These are phyloP conservation scores for Nevesoporus exiguus DNA, from an alignment of 768 basidiomycete species.

Conservation along the genomic window DNA sequence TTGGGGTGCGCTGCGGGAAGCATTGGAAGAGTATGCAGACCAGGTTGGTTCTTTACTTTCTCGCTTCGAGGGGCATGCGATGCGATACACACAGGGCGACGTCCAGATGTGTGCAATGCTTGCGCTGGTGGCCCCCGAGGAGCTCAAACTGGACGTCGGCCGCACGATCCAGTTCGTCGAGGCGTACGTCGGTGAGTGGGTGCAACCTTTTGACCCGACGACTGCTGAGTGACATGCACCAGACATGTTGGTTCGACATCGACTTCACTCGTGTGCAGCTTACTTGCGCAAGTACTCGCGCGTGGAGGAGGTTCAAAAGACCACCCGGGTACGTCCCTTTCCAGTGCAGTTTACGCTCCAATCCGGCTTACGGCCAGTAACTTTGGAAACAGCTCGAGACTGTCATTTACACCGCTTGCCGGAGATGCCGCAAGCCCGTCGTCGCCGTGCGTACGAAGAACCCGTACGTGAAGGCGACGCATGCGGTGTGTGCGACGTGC, in stretches of 20 bases:
- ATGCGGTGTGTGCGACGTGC: slow-evolving; percentile 59
- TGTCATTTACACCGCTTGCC: slow-evolving; percentile 65
- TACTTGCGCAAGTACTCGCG: slow-evolving; percentile 67
- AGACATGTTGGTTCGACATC: slow-evolving; percentile 65
- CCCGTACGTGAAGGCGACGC: slow-evolving; percentile 37
- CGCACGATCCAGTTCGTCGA: slow-evolving; percentile 57
- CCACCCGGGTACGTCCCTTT: slow-evolving; percentile 46
- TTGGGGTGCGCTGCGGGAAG: slow-evolving; percentile 53
- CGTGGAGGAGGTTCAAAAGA: slow-evolving; percentile 47
- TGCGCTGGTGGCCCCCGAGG: slow-evolving; percentile 54
- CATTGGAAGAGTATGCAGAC: slow-evolving; percentile 60
- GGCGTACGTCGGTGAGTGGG: slow-evolving; percentile 63
- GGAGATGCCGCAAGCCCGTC: slow-evolving; percentile 62
- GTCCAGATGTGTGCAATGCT: slow-evolving; percentile 79
- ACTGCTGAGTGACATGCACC: not conserved
- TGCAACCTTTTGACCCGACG: not conserved
- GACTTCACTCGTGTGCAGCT: slow-evolving; percentile 64
- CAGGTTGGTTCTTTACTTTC: slow-evolving; percentile 38
- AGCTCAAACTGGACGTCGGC: slow-evolving; percentile 47
- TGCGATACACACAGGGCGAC: slow-evolving; percentile 54
- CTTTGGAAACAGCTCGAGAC: slow-evolving; percentile 58
- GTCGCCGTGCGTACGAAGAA: slow-evolving; percentile 37
- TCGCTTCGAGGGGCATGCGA: not conserved
- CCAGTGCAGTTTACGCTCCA: too few relatives aligned
- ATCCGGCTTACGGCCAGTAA: not conserved